Evolutionary conservation across 768 basidiomycete genomes (phyloP), one percentile per base, ranked within the genome.

Genomic region (Pulveroboletus sp.): DNA sequence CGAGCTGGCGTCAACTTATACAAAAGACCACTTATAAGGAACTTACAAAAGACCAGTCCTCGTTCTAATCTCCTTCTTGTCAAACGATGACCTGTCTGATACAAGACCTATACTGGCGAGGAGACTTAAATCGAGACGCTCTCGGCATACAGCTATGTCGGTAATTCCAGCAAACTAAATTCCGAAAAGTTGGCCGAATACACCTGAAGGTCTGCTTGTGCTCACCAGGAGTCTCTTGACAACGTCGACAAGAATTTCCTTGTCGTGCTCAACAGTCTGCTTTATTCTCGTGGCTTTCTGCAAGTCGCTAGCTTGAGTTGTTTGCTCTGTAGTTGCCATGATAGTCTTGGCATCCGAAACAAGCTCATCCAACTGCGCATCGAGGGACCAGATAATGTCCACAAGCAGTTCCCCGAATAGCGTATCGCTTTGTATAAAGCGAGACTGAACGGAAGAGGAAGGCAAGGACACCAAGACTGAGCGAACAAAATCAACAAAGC

Each of bases 1-100:
- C 38, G 34, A 48, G 7, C n/a, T 35, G 19, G 46, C 2, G 31
- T 55, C 32, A 53, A 39, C 17, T 5, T 12, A 45, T 20, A 27
- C 13, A 51, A 21, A 8, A 39, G 10, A 34, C 12, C 21, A 1
- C 5, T 33, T 16, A 17, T 19, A 27, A 20, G 10, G 19, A 9
- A 78, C 90, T 69, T 66, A 91, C 90, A 90, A 90, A 43, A 91
- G 72, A 14, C 82, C 84, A 3, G 90, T 93, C 49, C 90, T 75
- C 24, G 81, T 85, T 56, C 89, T 75, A 35, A 91, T 82, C 61
- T 90, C 88, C 64, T 87, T 90, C 74, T 84, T 87, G 58, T 85
- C 84, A 56, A 87, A 78, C 2, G 76, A 65, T 14, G 62, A 61
- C 61, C 84, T 82, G 63, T 90, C 87, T n/a, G 70, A 68, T 51